A percentile compares a stretch with the other conserved stretches of the same genome.
Conservation (phyloP, 805 yeast species). For the Blastobotrys americana region DNA sequence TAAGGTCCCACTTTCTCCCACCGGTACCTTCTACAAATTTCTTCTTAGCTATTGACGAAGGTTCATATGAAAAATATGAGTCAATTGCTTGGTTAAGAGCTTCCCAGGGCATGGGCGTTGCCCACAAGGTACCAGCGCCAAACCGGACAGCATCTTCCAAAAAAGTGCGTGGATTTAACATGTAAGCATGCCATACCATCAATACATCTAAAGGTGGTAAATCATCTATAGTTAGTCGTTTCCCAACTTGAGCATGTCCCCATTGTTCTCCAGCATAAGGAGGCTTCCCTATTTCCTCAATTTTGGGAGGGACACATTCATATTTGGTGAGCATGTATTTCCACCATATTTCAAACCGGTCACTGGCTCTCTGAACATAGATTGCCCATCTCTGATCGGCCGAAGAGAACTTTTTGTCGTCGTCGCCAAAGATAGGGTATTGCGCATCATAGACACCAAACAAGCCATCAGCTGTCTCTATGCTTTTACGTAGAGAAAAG, state of each 20-base stretch:
- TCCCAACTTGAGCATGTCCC: background rate
- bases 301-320: background rate
- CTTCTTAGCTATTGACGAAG: background rate
- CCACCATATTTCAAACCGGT: conserved; percentile 17
- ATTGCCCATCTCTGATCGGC: conserved; percentile 14
- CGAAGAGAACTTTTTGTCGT: background rate
- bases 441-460: conserved; percentile 10
- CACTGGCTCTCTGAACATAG: conserved; percentile 12
- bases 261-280: background rate
- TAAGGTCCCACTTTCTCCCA: background rate
- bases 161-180: conserved; percentile 20
- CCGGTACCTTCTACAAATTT: background rate
- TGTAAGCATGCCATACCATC: conserved; percentile 23
- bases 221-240: background rate
- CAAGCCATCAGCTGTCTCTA: conserved; percentile 8
- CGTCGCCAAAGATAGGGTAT: background rate
- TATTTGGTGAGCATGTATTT: background rate
- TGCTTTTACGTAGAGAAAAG: conserved; percentile 4
- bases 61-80: background rate
- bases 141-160: conserved; percentile 18
- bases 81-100: background rate
- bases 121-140: background rate
- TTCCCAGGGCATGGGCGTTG: background rate
- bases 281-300: background rate
- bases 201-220: conserved; percentile 21